Evolutionary conservation across 2,329 filamentous ascomycete species (phyloP).

Genomic region (Colletotrichum caudatum): DNA sequence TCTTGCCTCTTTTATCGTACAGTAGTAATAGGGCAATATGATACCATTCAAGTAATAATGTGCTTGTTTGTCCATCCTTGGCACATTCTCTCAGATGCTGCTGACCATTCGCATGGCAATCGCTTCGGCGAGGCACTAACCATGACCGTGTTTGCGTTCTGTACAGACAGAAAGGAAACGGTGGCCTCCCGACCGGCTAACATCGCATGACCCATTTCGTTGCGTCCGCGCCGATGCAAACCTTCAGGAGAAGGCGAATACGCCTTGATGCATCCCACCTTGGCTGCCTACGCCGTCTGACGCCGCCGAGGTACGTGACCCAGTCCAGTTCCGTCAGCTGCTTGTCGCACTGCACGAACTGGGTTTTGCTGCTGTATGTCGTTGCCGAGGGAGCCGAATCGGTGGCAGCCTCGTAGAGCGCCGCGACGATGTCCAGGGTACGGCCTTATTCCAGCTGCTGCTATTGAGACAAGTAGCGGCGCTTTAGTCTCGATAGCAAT

Average conservation of each 20-base stretch:
- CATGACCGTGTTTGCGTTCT: background rate
- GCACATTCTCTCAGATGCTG: no score
- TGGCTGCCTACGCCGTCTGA: background rate
- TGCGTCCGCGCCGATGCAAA: background rate
- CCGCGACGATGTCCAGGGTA: constrained; percentile 46
- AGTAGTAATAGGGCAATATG: constrained; percentile 2
- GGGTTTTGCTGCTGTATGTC: constrained; percentile 44
- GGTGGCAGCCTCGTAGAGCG: constrained; percentile 47
- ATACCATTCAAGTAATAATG: background rate
- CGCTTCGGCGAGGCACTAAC: no score
- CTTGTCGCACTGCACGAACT: constrained; percentile 48
- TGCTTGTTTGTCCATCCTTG: background rate
- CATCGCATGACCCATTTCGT: no score
- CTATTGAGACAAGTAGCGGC: background rate
- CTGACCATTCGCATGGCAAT: background rate
- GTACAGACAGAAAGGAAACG: no score
- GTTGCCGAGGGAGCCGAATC: constrained; percentile 44
- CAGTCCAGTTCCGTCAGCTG: constrained; percentile 47
- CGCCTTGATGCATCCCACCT: background rate
- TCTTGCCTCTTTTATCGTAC: background rate
- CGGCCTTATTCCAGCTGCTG: constrained; percentile 42
- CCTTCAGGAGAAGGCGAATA: constrained; percentile 5
- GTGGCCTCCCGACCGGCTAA: background rate
- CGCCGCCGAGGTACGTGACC: constrained; percentile 43
- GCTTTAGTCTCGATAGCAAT: constrained; percentile 45